These are phyloP conservation scores for Aspergillus texensis DNA, from an alignment of 2,329 filamentous ascomycete species.

Conservation along the genomic window DNA sequence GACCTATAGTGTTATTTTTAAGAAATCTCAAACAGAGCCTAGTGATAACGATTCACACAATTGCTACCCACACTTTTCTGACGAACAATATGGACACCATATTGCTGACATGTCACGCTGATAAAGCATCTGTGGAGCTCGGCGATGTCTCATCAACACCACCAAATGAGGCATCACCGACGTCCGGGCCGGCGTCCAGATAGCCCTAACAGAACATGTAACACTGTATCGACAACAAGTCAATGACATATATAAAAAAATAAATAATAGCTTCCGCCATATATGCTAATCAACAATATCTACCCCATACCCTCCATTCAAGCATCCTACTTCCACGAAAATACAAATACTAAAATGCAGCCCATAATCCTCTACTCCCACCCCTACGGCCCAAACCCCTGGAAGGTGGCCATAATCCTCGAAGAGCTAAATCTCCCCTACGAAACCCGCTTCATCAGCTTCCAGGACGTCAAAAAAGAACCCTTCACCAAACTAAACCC, in stretches of 20 bases:
- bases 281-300: background rate
- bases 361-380: background rate
- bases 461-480: conserved; percentile 27
- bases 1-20: background rate
- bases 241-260: no score
- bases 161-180: background rate
- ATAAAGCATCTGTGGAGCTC: background rate
- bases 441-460: conserved; percentile 18
- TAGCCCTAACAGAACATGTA: background rate
- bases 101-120: background rate
- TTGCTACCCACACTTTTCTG: background rate
- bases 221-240: background rate
- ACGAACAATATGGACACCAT: background rate
- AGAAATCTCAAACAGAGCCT: background rate
- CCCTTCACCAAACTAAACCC: conserved; percentile 24
- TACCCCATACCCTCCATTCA: background rate
- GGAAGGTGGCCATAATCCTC: conserved; percentile 33
- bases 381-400: conserved; percentile 23
- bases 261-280: no score
- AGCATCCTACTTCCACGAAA: rapidly evolving
- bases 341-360: background rate
- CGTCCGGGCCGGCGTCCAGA: background rate
- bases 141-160: background rate
- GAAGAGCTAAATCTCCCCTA: conserved; percentile 31
- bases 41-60: background rate